Base-by-base conservation (phyloP, 768 basidiomycete species). In the Boletus tomentosulus region DNA sequence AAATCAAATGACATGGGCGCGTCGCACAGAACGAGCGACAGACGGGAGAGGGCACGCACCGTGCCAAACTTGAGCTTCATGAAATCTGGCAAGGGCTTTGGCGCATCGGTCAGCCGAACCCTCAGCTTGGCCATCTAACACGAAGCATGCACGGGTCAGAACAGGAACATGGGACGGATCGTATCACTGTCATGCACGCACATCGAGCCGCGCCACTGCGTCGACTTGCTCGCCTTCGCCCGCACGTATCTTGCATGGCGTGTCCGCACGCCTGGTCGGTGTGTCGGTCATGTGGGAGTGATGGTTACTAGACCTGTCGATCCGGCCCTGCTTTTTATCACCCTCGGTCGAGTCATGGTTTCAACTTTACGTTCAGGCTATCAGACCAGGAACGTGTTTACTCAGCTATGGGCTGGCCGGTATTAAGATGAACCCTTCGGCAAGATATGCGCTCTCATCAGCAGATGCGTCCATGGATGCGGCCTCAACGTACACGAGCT, bases 71-170 rank as follows among this genome's bases (percentile, higher is more conserved):
- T 65, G 37, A 87, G 66, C 7, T 72, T 67, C 34, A 81, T 76
- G 0, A 76, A 68, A 3, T 70, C 62, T 0, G 81, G 81, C 1
- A 88, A 56, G 1, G 75, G 67, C 66, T 85, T 87, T 10, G 79
- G 72, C 3, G 71, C 63, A 4, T 76, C 66, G 1, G 81, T 73
- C 39, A 74, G 71, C 11, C 64, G 78, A 3, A 87, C 63, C 6
- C 67, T 74, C 11, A 89, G 69, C 58, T 75, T 81, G 6, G 83
- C 79, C 2, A 82, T 76, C 87, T 89, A 51, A 25, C n/a, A 19
- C 19, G 15, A 4, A 28, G 15, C 12, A 28, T 31, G 22, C 3
- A 1, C 19, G 9, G 19, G 1, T 34, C 6, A 13, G 31, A 3
- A 11, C 33, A 6, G 6, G 33, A 6, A 38, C 27, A 19, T 34